Base-by-base conservation (phyloP, 2,329 filamentous ascomycete genomes). In the Fonsecaea pedrosoi region DNA sequence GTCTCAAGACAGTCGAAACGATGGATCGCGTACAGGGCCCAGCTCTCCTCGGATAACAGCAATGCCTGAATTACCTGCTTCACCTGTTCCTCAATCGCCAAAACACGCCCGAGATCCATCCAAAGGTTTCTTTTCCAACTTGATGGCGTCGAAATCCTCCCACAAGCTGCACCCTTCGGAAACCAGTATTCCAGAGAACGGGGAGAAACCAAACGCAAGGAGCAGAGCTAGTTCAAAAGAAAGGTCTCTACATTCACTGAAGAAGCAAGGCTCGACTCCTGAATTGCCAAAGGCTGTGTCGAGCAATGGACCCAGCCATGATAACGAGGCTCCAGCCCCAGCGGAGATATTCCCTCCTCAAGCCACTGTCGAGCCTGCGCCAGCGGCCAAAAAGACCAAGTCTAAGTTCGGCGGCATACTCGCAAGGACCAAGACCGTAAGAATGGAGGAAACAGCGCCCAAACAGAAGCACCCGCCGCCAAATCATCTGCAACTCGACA, bases 81-180 rank as follows among this genome's bases (percentile, higher is more conserved):
- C 80, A 0, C 77, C 80, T 34, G 64, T 62, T 15, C 62, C 69
- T 37, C 77, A 68, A 75, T 80, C 54, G 70, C 77, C 70, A 13
- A 80, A 79, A 66, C 81, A 82, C 67, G 73, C 72, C 13, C 78
- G 81, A 63, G 81, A 83, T 67, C 72, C 77, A 3, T 83, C 81
- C 2, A 79, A 77, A 57, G 81, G 80, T 2, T 82, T 83, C 63
- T 82, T 83, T 66, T 78, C 80, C 12, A 82, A 77, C 64, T 74
- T 83, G 53, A 82, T 81, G 73, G 80, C 80, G 5, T 80, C 80
- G 3, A 81, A 80, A 69, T 78, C 80, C 12, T 80, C 79, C 1
- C 80, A 82, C 59, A 76, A 75, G 64, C 68, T 80, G 38, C 78
- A 81, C 40, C 72, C 74, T 38, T 81, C 80, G 21, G 80, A 82